Base-by-base conservation (phyloP, 129 eudicot species). In the Tagetes patula region DNA sequence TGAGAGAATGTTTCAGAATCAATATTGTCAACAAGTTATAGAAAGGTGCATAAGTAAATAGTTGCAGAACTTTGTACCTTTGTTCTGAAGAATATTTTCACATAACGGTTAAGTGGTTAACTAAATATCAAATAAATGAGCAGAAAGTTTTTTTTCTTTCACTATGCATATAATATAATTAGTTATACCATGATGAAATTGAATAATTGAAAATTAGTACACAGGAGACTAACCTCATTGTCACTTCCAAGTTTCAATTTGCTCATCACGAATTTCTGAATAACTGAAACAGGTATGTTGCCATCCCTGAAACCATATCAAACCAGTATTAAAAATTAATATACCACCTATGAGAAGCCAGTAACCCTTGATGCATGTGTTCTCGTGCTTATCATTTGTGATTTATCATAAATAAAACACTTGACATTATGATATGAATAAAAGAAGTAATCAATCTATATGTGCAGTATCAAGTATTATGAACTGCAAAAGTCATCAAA, bases 231-330 rank as follows among this genome's bases (percentile, higher is more conserved):
- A 45, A 87, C 97, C 96, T 91, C 97, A 70, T 86, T 81, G 85
- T 89, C 96, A 70, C 85, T 82, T 58, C 77, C 65, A 83, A 91
- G 97, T 53, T 88, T 88, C 38, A 91, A 76, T 83, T 91, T 91
- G 76, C 70, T 82, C 84, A 69, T 81, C 34, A 91, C 77, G 61
- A 88, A 91, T 86, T 88, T 91, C 75, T 87, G 94, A 40, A 91
- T 87, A 33, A 74, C 72, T 58, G 89, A 87, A 79, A 88, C 91
- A 0, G 97, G 89, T 73, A 87, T 67, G 49, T 70, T 83, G 56
- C 81, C 93, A 83, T 91, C 89, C 91, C 97, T 89, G 93, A 65
- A 69, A 82, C 58, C 80, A 74, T 78, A 71, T 38, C 61, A 74
- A 64, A 65, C 53, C 31, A n/a, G 6, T 6, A n/a, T 31, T 20